A percentile compares a stretch with the other conserved stretches of the same genome.
These are phyloP conservation scores for Bruguiera gymnorhiza DNA, from an alignment of 345 rosid species.

Conservation along the genomic window DNA sequence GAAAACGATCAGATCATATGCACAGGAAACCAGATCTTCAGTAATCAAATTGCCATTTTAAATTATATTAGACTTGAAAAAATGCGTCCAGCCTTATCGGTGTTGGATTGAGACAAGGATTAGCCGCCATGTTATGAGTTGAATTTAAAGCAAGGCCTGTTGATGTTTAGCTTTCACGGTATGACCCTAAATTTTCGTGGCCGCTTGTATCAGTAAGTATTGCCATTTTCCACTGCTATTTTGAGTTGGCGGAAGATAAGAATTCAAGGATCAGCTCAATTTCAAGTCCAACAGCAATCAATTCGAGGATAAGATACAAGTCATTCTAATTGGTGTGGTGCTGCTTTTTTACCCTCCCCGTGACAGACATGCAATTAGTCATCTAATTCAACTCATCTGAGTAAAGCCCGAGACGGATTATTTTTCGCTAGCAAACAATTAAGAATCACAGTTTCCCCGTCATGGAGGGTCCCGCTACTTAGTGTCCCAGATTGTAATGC, in stretches of 20 bases:
- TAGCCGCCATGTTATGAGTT: not conserved
- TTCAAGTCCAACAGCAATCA: slow-evolving; percentile 20
- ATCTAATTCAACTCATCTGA: no score
- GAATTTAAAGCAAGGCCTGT: slow-evolving; percentile 6
- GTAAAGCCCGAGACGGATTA: no score
- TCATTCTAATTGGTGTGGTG: slow-evolving; percentile 8
- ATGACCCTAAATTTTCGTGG: slow-evolving; percentile 1
- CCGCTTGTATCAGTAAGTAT: not conserved
- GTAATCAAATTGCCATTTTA: not conserved
- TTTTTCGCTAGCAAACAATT: no score
- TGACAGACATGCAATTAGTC: no score
- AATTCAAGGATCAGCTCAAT: slow-evolving; percentile 15
- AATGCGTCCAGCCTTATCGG: not conserved
- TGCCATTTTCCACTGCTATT: not conserved
- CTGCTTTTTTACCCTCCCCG: not conserved
- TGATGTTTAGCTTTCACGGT: not conserved
- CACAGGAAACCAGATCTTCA: no score
- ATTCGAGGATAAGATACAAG: not conserved
- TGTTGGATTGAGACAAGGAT: slow-evolving; percentile 9
- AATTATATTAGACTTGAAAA: not conserved
- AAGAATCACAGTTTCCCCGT: not conserved
- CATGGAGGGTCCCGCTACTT: slow-evolving; percentile 19
- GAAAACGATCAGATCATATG: no score
- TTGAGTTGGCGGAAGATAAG: slow-evolving; percentile 17
- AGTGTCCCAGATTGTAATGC: slow-evolving; percentile 13